phyloP scores from a whole-genome alignment of 164 flowering plant genomes.

The Litsea cubeba region DNA sequence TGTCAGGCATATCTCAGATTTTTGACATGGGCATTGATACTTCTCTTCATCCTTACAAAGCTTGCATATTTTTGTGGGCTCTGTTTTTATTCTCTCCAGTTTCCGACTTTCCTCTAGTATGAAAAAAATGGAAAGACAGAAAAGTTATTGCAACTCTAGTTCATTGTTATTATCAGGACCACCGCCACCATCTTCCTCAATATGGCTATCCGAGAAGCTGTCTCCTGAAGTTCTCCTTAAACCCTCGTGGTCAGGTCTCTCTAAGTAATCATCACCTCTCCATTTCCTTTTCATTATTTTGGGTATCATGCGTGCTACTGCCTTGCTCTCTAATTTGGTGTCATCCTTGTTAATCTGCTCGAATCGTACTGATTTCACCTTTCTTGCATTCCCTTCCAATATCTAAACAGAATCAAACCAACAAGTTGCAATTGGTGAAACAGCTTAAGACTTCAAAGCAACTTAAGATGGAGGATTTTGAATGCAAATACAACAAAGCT shows the following conservation, averaged over 20 bases:
- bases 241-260: constrained; percentile 16
- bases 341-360: constrained; percentile 49
- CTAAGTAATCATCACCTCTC: constrained; percentile 27
- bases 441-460: not conserved
- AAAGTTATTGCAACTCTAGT: constrained; percentile 25
- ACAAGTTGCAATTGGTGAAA: not conserved
- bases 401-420: constrained; percentile 47
- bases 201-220: constrained; percentile 26
- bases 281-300: constrained; percentile 66
- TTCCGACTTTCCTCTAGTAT: constrained; percentile 8
- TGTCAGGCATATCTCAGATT: constrained; percentile 9
- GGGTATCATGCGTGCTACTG: constrained; percentile 61
- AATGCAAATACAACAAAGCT: not conserved
- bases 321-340: constrained; percentile 36
- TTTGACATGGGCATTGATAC: constrained; percentile 52
- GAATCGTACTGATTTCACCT: constrained; percentile 85
- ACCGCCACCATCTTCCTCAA: constrained; percentile 34
- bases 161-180: constrained; percentile 24
- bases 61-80: not conserved
- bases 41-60: constrained; percentile 61
- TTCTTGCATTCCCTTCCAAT: constrained; percentile 93
- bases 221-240: constrained; percentile 28
- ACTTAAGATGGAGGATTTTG: not conserved
- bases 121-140: constrained; percentile 12
- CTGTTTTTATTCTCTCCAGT: constrained; percentile 7